Evolutionary conservation across 305 asterid genomes (phyloP).

Genomic region (Ruellia speciosa): DNA sequence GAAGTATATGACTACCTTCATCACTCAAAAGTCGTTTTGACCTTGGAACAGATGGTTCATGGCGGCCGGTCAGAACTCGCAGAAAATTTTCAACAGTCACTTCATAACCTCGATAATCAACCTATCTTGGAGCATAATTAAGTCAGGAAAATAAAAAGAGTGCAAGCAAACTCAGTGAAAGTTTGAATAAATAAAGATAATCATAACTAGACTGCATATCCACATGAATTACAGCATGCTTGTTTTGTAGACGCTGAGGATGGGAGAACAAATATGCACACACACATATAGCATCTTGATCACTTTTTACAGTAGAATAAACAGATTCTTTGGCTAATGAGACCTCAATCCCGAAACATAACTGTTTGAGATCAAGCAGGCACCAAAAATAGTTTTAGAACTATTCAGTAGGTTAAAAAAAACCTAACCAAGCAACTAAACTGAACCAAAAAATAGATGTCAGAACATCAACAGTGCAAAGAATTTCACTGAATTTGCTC

Average conservation of each 20-base stretch:
- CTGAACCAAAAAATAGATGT: no score
- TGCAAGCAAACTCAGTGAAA: constrained; percentile 8
- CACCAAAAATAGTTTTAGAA: background rate
- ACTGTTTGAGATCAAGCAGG: constrained; percentile 15
- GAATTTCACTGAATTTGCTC: no score
- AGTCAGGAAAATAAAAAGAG: constrained; percentile 23
- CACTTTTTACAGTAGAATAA: background rate
- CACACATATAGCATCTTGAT: background rate
- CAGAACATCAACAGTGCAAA: no score
- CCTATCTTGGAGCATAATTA: constrained; percentile 44
- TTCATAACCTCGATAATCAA: constrained; percentile 96
- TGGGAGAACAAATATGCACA: background rate
- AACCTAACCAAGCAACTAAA: no score
- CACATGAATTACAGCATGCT: background rate
- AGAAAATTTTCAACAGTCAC: constrained; percentile 86
- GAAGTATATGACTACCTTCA: constrained; percentile 94
- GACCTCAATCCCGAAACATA: background rate
- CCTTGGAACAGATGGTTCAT: constrained; percentile 85
- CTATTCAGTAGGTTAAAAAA: no score
- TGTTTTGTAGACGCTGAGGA: constrained; percentile 1
- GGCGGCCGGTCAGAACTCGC: constrained; percentile 90
- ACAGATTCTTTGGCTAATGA: background rate
- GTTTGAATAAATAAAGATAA: constrained; percentile 1
- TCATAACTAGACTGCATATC: constrained; percentile 10
- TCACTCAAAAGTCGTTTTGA: constrained; percentile 96